These are phyloP conservation scores for Pseudozyma hubeiensis DNA, from an alignment of 1,284 basidiomycete species.

Conservation along the genomic window DNA sequence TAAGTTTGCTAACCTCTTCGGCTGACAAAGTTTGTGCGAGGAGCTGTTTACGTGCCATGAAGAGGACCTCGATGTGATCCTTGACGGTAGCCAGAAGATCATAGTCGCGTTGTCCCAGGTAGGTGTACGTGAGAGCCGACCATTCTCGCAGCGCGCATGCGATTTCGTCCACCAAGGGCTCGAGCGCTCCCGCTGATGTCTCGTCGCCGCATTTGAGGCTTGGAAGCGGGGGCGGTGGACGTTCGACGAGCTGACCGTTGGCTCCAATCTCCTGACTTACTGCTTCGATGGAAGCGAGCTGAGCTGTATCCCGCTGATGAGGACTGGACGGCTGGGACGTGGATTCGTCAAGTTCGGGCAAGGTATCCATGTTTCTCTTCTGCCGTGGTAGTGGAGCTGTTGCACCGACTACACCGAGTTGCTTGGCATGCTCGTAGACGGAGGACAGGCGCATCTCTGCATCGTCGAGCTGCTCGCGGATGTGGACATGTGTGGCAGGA, in stretches of 20 bases:
- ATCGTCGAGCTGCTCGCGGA: slow-evolving; percentile 88
- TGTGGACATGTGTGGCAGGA: slow-evolving; percentile 87
- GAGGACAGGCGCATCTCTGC: slow-evolving; percentile 86
- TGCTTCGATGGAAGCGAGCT: slow-evolving; percentile 23
- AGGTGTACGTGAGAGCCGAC: slow-evolving; percentile 90
- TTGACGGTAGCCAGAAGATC: slow-evolving; percentile 86
- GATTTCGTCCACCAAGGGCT: slow-evolving; percentile 96
- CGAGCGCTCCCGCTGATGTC: slow-evolving; percentile 68
- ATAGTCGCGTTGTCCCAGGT: slow-evolving; percentile 89
- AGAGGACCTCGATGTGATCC: slow-evolving; percentile 89
- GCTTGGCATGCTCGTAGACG: slow-evolving; percentile 70
- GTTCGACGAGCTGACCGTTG: slow-evolving; percentile 47
- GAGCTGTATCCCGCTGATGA: slow-evolving; percentile 9
- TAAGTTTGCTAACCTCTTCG: slow-evolving; percentile 85
- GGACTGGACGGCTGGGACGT: slow-evolving; percentile 46
- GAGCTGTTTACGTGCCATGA: slow-evolving; percentile 87
- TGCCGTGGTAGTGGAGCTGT: slow-evolving; percentile 37
- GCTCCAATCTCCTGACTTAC: slow-evolving; percentile 29
- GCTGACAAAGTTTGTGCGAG: slow-evolving; percentile 85
- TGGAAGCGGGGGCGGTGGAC: slow-evolving; percentile 86
- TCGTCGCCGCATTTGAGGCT: slow-evolving; percentile 76
- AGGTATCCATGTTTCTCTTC: slow-evolving; percentile 46
- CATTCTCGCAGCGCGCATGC: slow-evolving; percentile 95
- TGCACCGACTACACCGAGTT: slow-evolving; percentile 54
- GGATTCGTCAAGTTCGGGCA: slow-evolving; percentile 53